Base-by-base conservation (phyloP, 2,329 filamentous ascomycete species). In the Keithomyces neogunnii region DNA sequence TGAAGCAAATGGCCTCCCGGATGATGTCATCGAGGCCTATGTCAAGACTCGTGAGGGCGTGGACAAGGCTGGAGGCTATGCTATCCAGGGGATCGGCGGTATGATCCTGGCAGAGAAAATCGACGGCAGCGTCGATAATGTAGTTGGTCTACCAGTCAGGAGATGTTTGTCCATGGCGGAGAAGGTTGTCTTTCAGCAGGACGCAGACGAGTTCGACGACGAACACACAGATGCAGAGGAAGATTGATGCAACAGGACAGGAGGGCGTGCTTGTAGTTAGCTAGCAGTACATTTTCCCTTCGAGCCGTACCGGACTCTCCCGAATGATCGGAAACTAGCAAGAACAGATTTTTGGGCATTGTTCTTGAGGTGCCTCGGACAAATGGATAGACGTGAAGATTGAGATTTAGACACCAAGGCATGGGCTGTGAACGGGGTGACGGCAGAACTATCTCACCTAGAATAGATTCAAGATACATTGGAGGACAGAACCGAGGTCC, bases 31-130 rank as follows among this genome's bases (percentile, higher is more conserved):
- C 53, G 74, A 89, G 59, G 80, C 73, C 4, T 91, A 91, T 64
- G 86, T 91, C 52, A 79, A 77, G 63, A 96, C 92, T 28, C 78
- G 92, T 51, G 93, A 99, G 73, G 93, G 93, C 2, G 90, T 83
- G 9, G 93, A 97, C 69, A 99, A 97, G 75, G 93, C 93, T 0
- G 93, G 93, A 2, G 93, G 93, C 0, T 99, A 99, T 68, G 93
- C 89, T 1, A 81, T 99, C 49, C 93, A 99, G 69, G 93, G 92
- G 0, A 74, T 92, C 9, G 93, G 88, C 1, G 86, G 88, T 7
- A 84, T 96, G 65, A 75, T 99, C 53, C 69, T 99, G 52, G 84
- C 99, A 10, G 90, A 96, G 66, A 86, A 79, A 67, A 87, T 99
- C 57, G 88, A 96, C 57, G 93, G 93, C 9, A 84, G 82, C 50